These are phyloP conservation scores for Grosmannia clavigera DNA, from an alignment of 2,329 filamentous ascomycete species.

Conservation along the genomic window DNA sequence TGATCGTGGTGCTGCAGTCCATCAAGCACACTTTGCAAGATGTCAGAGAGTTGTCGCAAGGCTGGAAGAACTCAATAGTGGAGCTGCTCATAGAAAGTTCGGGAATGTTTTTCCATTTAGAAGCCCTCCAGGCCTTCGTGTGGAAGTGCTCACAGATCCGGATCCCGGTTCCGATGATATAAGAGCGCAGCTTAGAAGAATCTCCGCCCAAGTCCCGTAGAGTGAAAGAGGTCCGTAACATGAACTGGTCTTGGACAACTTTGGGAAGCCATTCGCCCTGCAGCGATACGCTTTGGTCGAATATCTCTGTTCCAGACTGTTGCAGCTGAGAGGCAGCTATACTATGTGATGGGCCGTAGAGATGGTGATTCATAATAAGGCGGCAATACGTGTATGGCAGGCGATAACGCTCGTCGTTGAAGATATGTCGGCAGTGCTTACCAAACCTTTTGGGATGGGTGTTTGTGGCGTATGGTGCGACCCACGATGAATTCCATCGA, in stretches of 20 bases:
- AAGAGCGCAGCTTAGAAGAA: background rate
- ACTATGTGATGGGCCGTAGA: background rate
- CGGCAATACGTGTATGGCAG: background rate
- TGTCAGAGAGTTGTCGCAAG: background rate
- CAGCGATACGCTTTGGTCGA: background rate
- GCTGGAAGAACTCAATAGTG: background rate
- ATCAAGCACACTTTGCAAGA: background rate
- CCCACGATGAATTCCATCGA: background rate
- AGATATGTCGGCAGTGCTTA: background rate
- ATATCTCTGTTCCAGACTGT: background rate
- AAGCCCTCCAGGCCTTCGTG: background rate
- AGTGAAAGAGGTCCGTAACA: background rate
- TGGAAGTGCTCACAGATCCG: background rate
- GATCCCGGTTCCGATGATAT: background rate
- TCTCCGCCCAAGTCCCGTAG: background rate
- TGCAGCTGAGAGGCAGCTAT: background rate
- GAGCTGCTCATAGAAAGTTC: background rate
- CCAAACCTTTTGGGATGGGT: background rate
- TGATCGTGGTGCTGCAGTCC: background rate
- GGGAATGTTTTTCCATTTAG: background rate
- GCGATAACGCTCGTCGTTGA: background rate
- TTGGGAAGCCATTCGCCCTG: background rate
- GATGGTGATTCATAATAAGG: background rate
- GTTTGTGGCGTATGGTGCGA: background rate
- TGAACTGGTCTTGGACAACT: background rate